Evolutionary conservation across 345 rosid genomes (phyloP).

Genomic region (Alliaria petiolata): DNA sequence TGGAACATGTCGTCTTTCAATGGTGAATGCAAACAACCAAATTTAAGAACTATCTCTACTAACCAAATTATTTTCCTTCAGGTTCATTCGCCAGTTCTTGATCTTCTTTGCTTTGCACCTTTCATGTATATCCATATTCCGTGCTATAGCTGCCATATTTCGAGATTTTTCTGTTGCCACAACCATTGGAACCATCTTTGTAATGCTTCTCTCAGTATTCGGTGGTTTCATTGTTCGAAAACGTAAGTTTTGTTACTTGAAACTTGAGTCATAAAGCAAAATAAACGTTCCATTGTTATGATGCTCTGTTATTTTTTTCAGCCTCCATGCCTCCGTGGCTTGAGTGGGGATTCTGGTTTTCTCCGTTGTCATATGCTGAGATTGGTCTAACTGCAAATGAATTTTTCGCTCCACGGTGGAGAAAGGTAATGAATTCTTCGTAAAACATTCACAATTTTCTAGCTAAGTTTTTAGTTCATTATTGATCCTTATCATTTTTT

Average conservation of each 20-base stretch:
- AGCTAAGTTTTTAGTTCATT: background rate
- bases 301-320: slow-evolving; percentile 12
- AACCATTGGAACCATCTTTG: slow-evolving; percentile 35
- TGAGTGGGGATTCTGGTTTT: slow-evolving; percentile 69
- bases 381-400: slow-evolving; percentile 59
- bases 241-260: slow-evolving; percentile 23
- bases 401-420: slow-evolving; percentile 62
- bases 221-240: slow-evolving; percentile 57
- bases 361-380: slow-evolving; percentile 56
- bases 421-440: slow-evolving; percentile 26
- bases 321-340: slow-evolving; percentile 50
- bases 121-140: slow-evolving; percentile 47
- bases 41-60: background rate
- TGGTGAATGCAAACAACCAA: background rate
- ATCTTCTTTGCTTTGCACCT: slow-evolving; percentile 48
- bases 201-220: slow-evolving; percentile 42
- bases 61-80: slow-evolving; percentile 4
- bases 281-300: slow-evolving; percentile 3
- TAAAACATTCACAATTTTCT: background rate
- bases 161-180: slow-evolving; percentile 45
- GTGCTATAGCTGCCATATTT: slow-evolving; percentile 46
- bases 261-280: background rate
- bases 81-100: slow-evolving; percentile 58
- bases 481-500: background rate
- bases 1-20: background rate